phyloP scores from a whole-genome alignment of 169 alveolate genomes.

The Toxoplasma gondii region DNA sequence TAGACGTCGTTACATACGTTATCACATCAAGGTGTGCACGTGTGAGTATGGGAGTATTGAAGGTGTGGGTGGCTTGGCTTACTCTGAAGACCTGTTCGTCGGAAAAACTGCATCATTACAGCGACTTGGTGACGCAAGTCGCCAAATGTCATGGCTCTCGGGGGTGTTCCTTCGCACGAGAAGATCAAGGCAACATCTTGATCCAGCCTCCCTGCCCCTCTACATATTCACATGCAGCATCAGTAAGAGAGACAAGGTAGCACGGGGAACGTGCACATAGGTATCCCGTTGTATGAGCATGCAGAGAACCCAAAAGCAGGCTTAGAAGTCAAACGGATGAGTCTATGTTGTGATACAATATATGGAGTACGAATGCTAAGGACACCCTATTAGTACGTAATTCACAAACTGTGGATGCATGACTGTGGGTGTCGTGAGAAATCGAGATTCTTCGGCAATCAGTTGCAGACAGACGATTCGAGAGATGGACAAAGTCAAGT shows the following conservation, averaged over 20 bases:
- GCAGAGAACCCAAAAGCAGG: too few relatives aligned
- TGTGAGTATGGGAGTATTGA: background rate
- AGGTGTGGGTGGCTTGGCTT: background rate
- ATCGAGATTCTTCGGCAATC: too few relatives aligned
- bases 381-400: too few relatives aligned
- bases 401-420: too few relatives aligned
- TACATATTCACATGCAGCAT: background rate
- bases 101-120: background rate
- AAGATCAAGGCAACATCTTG: background rate
- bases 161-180: background rate
- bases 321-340: too few relatives aligned
- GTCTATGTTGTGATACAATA: background rate
- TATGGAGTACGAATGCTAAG: too few relatives aligned
- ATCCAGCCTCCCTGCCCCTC: background rate
- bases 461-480: too few relatives aligned
- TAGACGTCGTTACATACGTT: background rate
- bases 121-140: background rate
- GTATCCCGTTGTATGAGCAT: too few relatives aligned
- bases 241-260: background rate
- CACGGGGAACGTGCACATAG: background rate
- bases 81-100: background rate
- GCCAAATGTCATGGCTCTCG: background rate
- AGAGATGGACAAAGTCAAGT: too few relatives aligned
- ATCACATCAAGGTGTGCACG: background rate
- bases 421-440: too few relatives aligned